Percentiles rank a stretch among this genome's conserved stretches.
These are phyloP conservation scores for Cnidoscolus chayamansa DNA, from an alignment of 441 rosid genomes.

Conservation along the genomic window DNA sequence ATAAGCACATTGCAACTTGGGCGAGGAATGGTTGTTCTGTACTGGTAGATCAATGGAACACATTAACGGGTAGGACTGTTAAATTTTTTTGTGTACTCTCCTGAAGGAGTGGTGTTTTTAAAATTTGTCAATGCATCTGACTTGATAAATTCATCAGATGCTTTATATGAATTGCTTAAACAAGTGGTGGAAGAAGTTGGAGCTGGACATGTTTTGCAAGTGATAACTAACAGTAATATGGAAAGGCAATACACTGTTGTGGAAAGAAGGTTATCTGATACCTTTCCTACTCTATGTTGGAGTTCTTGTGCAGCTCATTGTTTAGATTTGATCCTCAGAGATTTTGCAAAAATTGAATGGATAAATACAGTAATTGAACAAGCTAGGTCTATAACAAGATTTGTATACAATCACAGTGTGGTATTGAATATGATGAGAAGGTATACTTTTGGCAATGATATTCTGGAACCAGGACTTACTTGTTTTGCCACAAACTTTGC, in stretches of 20 bases:
- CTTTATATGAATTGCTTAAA: constrained; percentile 54
- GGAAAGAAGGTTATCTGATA: constrained; percentile 49
- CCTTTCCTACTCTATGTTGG: constrained; percentile 68
- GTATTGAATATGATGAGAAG: constrained; percentile 67
- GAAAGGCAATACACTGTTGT: constrained; percentile 52
- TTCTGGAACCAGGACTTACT: constrained; percentile 52
- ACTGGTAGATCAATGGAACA: constrained; percentile 54
- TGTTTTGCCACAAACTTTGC: constrained; percentile 56
- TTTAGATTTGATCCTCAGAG: constrained; percentile 67
- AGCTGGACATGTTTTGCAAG: constrained; percentile 57
- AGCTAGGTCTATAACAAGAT: constrained; percentile 68
- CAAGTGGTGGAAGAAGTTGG: constrained; percentile 82
- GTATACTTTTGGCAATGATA: constrained; percentile 63
- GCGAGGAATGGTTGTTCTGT: constrained; percentile 72
- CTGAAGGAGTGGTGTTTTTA: constrained; percentile 62
- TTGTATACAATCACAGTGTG: constrained; percentile 59
- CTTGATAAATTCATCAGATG: constrained; percentile 49
- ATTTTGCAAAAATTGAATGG: constrained; percentile 65
- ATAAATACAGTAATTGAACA: constrained; percentile 53
- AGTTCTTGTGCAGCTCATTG: constrained; percentile 71
- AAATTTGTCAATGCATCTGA: constrained; percentile 66
- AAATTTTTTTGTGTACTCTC: constrained; percentile 52
- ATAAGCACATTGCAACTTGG: constrained; percentile 44
- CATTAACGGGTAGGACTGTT: constrained; percentile 48
- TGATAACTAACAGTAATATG: constrained; percentile 55